These are phyloP conservation scores for Phlegmacium glaucopus DNA, from an alignment of 768 basidiomycete genomes.

Conservation along the genomic window DNA sequence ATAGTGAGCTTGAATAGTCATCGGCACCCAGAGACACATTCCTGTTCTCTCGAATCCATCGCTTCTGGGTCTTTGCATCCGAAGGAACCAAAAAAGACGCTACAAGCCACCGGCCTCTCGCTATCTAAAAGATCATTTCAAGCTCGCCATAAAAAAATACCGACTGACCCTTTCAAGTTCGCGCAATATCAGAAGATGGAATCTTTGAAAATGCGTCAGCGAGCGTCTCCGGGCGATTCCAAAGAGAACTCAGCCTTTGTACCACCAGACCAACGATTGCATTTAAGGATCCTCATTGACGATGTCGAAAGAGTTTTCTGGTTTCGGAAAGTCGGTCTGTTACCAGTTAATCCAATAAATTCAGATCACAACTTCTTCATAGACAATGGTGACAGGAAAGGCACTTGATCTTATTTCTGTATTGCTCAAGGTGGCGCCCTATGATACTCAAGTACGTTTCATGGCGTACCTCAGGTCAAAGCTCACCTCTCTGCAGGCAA, in stretches of 20 bases:
- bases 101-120: neutral
- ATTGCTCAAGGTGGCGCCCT: constrained; percentile 29
- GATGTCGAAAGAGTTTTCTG: constrained; percentile 52
- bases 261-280: constrained; percentile 53
- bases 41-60: constrained; percentile 38
- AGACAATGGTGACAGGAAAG: constrained; percentile 57
- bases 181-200: constrained; percentile 56
- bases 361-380: neutral
- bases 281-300: constrained; percentile 43
- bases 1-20: constrained; percentile 42
- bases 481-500: constrained; percentile 27
- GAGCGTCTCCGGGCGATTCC: constrained; percentile 59
- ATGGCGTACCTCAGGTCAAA: neutral
- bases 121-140: neutral
- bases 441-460: constrained; percentile 29
- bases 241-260: constrained; percentile 47
- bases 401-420: constrained; percentile 54
- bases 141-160: constrained; percentile 27
- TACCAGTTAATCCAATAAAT: neutral
- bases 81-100: constrained; percentile 8
- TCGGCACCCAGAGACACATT: constrained; percentile 61
- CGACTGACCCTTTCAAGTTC: constrained; percentile 50
- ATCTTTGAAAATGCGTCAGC: constrained; percentile 73
- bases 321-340: constrained; percentile 60
- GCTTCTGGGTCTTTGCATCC: constrained; percentile 17